Evolutionary conservation across 2,329 filamentous ascomycete genomes (phyloP), one percentile per base, ranked within the genome.

Genomic region (Capronia coronata): DNA sequence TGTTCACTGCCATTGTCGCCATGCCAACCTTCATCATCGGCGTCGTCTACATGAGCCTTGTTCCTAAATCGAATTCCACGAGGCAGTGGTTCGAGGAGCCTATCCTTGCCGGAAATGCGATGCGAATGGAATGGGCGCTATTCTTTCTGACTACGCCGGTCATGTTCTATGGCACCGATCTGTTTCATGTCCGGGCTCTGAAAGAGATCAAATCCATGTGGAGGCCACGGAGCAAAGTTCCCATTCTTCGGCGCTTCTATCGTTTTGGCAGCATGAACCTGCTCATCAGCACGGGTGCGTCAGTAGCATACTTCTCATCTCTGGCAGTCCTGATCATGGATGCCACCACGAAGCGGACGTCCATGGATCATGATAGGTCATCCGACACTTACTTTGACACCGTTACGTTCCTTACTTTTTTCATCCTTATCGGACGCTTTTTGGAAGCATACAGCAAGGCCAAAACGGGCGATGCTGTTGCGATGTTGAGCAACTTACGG

Each of bases 211-310:
- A 75, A 53, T 76, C 82, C 0, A 73, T 95, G 55, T 96, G 90
- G 90, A 77, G 84, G 18, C 80, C 72, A 2, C 79, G 81, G 22
- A 94, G 87, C 63, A 79, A 77, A 30, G 83, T 83, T 1, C 86
- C 87, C 0, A 65, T 94, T 2, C 60, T 86, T 13, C 78, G 84
- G 59, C 76, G 90, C 11, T 90, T 96, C 62, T 88, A 89, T 65
- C 82, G 86, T n/a, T 96, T 96, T 62, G 90, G 90, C 7, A 95
- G 89, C 71, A 96, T 96, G 90, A 94, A 94, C 64, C 84, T 94
- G 71, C 77, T 96, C 52, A 90, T 96, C 68, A 93, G 86, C 6
- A 75, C 94, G 1, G 90, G 89, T 4, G 94, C 90, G 0, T 84
- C 81, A 1, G 87, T 96, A 52, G 90, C 90, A 1, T 95, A 94